These are phyloP conservation scores for Candida hungchunana DNA, from an alignment of 805 yeast genomes.

Conservation along the genomic window DNA sequence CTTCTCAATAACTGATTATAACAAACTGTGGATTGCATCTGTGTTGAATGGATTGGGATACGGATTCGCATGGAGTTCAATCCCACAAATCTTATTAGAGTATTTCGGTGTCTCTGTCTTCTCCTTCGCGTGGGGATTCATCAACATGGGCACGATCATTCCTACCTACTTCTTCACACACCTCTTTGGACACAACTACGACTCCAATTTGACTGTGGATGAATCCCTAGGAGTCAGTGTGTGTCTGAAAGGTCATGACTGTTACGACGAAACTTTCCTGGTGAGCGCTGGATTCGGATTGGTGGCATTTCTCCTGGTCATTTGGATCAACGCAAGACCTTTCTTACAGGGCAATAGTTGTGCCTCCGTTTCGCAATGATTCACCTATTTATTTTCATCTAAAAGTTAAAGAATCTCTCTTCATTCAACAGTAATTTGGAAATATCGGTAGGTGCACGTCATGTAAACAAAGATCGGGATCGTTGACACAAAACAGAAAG, in stretches of 20 bases:
- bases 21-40: slow-evolving; percentile 45
- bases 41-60: slow-evolving; percentile 64
- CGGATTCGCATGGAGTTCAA: slow-evolving; percentile 67
- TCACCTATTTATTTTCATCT: too few relatives aligned
- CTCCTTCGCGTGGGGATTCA: slow-evolving; percentile 70
- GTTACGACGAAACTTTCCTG: slow-evolving; percentile 39
- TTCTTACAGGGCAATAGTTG: slow-evolving; percentile 2
- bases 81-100: slow-evolving; percentile 76
- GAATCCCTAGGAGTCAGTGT: slow-evolving; percentile 10
- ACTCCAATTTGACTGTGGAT: slow-evolving; percentile 33
- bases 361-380: too few relatives aligned
- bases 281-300: slow-evolving; percentile 32
- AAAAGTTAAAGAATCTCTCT: too few relatives aligned
- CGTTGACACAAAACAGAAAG: too few relatives aligned
- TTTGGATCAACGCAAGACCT: slow-evolving; percentile 19
- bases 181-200: slow-evolving; percentile 62
- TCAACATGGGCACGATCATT: slow-evolving; percentile 61
- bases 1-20: slow-evolving; percentile 29
- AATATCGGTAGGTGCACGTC: too few relatives aligned
- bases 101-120: slow-evolving; percentile 64
- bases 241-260: slow-evolving; percentile 25
- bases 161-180: slow-evolving; percentile 58
- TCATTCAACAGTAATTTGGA: too few relatives aligned
- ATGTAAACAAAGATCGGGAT: too few relatives aligned
- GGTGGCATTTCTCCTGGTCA: slow-evolving; percentile 10